Conservation (phyloP, 257 asterid genomes). For the Verbena officinalis region DNA sequence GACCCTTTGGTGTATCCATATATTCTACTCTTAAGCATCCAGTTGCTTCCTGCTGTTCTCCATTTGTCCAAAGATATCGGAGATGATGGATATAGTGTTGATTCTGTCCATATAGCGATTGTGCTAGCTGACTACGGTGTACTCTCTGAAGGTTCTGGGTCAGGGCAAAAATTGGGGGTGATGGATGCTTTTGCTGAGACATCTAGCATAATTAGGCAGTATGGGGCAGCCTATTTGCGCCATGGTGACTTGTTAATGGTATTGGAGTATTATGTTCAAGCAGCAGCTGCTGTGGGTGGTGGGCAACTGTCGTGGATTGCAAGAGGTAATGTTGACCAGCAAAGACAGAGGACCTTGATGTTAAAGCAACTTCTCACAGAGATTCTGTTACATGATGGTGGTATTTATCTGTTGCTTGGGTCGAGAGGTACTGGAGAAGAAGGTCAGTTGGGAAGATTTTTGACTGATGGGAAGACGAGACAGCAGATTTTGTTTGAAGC, state of each 20-base stretch:
- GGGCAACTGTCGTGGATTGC: constrained; percentile 93
- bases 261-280: constrained; percentile 89
- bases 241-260: constrained; percentile 75
- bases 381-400: constrained; percentile 79
- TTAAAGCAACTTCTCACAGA: constrained; percentile 84
- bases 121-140: constrained; percentile 80
- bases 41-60: constrained; percentile 80
- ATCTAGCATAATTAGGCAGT: constrained; percentile 85
- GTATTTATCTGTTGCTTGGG: constrained; percentile 78
- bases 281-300: constrained; percentile 96
- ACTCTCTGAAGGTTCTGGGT: constrained; percentile 70
- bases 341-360: constrained; percentile 81
- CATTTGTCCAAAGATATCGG: constrained; percentile 84
- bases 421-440: constrained; percentile 90
- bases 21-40: constrained; percentile 88
- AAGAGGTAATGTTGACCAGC: constrained; percentile 80
- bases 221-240: constrained; percentile 80
- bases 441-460: constrained; percentile 82
- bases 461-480: constrained; percentile 67
- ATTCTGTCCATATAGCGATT: constrained; percentile 77
- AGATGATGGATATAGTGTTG: constrained; percentile 75
- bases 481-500: constrained; percentile 86
- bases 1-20: constrained; percentile 98
- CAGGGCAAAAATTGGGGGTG: constrained; percentile 65
- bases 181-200: constrained; percentile 94